Conservation (phyloP, 2,329 filamentous ascomycete species). For the Neopestalotiopsis sp. region DNA sequence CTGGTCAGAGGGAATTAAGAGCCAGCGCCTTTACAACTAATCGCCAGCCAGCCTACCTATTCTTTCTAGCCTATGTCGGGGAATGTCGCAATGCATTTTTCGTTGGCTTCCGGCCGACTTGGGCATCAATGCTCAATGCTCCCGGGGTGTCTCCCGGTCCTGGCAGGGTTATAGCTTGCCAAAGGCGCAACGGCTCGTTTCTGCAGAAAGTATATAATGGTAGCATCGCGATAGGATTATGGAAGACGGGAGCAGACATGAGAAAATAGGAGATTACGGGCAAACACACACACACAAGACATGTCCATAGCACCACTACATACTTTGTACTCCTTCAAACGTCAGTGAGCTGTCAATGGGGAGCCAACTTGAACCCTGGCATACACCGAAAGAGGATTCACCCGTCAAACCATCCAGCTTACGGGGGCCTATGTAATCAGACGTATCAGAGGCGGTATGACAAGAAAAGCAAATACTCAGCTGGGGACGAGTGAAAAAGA, state of each 20-base stretch:
- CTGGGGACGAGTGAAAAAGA: conserved; percentile 29
- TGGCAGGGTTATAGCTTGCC: conserved; percentile 29
- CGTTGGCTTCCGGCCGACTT: conserved; percentile 36
- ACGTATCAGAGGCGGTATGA: conserved; percentile 27
- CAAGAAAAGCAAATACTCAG: conserved; percentile 29
- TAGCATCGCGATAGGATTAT: conserved; percentile 24
- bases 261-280: conserved; percentile 29
- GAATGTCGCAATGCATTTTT: conserved; percentile 34
- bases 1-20: not conserved
- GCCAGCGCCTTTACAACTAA: conserved; percentile 16
- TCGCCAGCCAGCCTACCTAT: conserved; percentile 19
- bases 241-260: conserved; percentile 11
- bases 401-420: conserved; percentile 30
- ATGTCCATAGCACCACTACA: not conserved
- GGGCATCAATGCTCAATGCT: conserved; percentile 52
- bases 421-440: not conserved
- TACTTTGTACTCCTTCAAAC: not conserved
- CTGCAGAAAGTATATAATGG: conserved; percentile 34
- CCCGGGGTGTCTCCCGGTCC: conserved; percentile 39
- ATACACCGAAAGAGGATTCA: conserved; percentile 31
- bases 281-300: conserved; percentile 5
- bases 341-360: conserved; percentile 34
- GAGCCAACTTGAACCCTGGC: conserved; percentile 27
- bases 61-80: conserved; percentile 39
- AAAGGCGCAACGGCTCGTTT: conserved; percentile 30